Evolutionary conservation across 805 yeast species (phyloP).

Genomic region (Yamadazyma paraphyllophila): DNA sequence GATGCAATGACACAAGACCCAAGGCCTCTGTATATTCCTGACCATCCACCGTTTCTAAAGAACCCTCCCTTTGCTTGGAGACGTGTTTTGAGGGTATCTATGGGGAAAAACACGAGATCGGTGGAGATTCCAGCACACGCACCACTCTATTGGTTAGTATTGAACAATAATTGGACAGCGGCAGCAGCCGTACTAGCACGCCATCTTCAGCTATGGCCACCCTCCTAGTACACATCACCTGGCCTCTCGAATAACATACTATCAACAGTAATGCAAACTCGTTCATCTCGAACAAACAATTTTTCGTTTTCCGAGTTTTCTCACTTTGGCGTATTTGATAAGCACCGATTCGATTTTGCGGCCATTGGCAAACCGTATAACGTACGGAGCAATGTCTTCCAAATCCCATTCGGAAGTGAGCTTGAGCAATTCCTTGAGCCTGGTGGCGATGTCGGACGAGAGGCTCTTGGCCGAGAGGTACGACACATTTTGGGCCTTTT

Average conservation of each 20-base stretch:
- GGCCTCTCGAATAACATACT: constrained; percentile 8
- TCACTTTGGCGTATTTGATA: constrained; percentile 37
- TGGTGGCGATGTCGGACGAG: constrained; percentile 28
- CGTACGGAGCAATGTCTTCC: constrained; percentile 38
- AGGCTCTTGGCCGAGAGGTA: constrained; percentile 52
- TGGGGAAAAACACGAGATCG: constrained; percentile 92
- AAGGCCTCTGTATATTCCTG: constrained; percentile 85
- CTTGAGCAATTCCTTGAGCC: constrained; percentile 33
- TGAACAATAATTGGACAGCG: background rate
- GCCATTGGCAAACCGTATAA: constrained; percentile 26
- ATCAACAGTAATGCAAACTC: constrained; percentile 13
- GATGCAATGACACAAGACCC: constrained; percentile 93
- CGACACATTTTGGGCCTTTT: constrained; percentile 48
- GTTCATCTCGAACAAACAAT: constrained; percentile 27
- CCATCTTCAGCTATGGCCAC: too few relatives aligned
- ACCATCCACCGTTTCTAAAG: constrained; percentile 88
- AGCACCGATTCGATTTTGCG: constrained; percentile 38
- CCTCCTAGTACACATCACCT: background rate
- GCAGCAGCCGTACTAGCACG: too few relatives aligned
- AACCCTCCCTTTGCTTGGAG: constrained; percentile 96
- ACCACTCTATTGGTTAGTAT: constrained; percentile 52
- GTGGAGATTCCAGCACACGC: constrained; percentile 97
- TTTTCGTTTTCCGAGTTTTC: constrained; percentile 30
- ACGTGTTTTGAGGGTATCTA: constrained; percentile 92
- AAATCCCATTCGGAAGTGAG: constrained; percentile 35